Conservation (phyloP, 352 stramenopile genomes). For the Globisporangium rhizosaccharum region DNA sequence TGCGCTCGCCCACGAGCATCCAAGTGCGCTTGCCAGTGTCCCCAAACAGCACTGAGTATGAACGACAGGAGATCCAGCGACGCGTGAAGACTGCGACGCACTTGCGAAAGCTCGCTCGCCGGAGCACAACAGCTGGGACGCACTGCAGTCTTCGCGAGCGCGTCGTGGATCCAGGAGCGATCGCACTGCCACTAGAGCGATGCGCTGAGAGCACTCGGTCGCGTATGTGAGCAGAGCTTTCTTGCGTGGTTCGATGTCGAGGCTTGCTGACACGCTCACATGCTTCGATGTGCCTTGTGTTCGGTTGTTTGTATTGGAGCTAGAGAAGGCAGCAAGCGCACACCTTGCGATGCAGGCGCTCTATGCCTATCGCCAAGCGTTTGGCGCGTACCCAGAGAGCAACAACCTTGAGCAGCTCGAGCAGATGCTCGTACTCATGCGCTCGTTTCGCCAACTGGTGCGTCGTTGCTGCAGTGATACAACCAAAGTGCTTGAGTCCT, state of each 20-base stretch:
- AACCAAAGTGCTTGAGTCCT: neutral
- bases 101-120: conserved; percentile 8
- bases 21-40: conserved; percentile 1
- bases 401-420: conserved; percentile 18
- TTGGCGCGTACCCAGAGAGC: conserved; percentile 18
- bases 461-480: neutral
- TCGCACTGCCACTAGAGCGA: conserved; percentile 7
- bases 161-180: conserved; percentile 13
- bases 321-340: neutral
- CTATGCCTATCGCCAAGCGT: conserved; percentile 19
- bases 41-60: neutral
- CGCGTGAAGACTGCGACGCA: conserved; percentile 6
- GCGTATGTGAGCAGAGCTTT: too few relatives aligned
- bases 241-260: too few relatives aligned
- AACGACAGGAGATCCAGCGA: neutral
- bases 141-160: conserved; percentile 22
- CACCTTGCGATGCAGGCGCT: conserved; percentile 24
- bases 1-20: conserved; percentile 3
- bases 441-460: conserved; percentile 13
- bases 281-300: neutral
- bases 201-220: too few relatives aligned
- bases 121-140: conserved; percentile 7
- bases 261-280: neutral
- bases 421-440: conserved; percentile 11
- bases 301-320: too few relatives aligned